Evolutionary conservation across 1,284 basidiomycete species (phyloP), one percentile per base, ranked within the genome.

Genomic region (Cryptococcus neoformans): DNA sequence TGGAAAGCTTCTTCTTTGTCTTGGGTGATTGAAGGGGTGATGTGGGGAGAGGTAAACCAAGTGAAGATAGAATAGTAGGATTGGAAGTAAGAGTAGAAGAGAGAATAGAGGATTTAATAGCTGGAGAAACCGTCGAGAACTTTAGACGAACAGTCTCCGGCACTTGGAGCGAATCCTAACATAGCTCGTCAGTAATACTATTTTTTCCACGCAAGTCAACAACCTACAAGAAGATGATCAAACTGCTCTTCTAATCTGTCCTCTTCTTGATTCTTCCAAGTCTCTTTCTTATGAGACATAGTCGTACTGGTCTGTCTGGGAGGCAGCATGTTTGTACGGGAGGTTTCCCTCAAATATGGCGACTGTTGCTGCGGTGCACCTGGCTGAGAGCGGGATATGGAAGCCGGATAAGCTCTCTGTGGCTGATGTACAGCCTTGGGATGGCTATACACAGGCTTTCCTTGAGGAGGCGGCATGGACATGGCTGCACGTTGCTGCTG

Each of bases 31-130:
- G 41, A 14, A 55, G 40, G 16, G 57, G 37, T n/a, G 52, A 17
- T 3, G 49, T 16, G 2, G 67, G 69, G 0, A 53, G 28, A 3
- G 72, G 70, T 4, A 75, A 62, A 2, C 72, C 73, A 12, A 76
- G 63, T 2, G 70, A 58, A 9, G 63, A 56, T 7, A 76, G 65
- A 44, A 73, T 69, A 54, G 67, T 57, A 8, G 72, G 66, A 57
- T 76, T 74, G 47, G 67, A 68, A 6, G 60, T 65, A 38, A 65
- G 54, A n/a, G 68, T 66, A 9, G 70, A 70, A 4, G 59, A 48
- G n/a, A 76, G 64, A 37, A 76, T 74, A 42, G 68, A 69, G 36
- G 60, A 58, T 59, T 76, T 76, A 55, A 76, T 72, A 42, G 70
- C 69, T 34, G 59, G 55, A 8, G 69, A 69, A 6, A 76, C 74